These are phyloP conservation scores for Diaporthe australafricana DNA, from an alignment of 2,329 filamentous ascomycete genomes.

Conservation along the genomic window DNA sequence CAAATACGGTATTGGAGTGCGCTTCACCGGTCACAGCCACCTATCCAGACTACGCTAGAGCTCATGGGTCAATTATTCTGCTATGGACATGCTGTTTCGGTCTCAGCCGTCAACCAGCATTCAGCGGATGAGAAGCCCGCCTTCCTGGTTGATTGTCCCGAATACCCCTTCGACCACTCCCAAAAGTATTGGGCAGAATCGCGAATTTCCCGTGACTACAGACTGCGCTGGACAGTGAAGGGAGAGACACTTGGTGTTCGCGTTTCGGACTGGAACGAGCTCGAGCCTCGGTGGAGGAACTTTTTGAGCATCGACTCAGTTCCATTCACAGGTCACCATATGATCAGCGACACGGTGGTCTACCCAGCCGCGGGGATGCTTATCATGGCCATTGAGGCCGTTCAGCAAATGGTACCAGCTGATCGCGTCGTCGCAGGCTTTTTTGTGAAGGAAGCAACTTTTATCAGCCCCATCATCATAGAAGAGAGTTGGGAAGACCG, in stretches of 20 bases:
- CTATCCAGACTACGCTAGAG: conserved; percentile 41
- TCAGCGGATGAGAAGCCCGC: conserved; percentile 43
- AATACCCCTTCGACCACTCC: conserved; percentile 51
- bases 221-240: conserved; percentile 40
- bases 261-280: conserved; percentile 42
- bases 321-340: conserved; percentile 57
- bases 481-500: conserved; percentile 43
- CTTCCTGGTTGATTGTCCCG: conserved; percentile 38
- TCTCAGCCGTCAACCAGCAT: conserved; percentile 41
- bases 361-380: conserved; percentile 53
- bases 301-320: conserved; percentile 49
- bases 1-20: conserved; percentile 40
- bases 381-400: conserved; percentile 53
- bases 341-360: conserved; percentile 44
- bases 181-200: conserved; percentile 49
- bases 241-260: neutral
- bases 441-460: conserved; percentile 8
- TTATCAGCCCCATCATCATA: conserved; percentile 26
- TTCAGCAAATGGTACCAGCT: conserved; percentile 39
- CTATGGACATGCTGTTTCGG: conserved; percentile 41
- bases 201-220: conserved; percentile 42
- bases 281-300: conserved; percentile 54
- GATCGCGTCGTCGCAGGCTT: neutral
- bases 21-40: conserved; percentile 38
- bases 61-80: conserved; percentile 43